phyloP scores from a whole-genome alignment of 352 stramenopile species.

The Paralagenidium karlingii region DNA sequence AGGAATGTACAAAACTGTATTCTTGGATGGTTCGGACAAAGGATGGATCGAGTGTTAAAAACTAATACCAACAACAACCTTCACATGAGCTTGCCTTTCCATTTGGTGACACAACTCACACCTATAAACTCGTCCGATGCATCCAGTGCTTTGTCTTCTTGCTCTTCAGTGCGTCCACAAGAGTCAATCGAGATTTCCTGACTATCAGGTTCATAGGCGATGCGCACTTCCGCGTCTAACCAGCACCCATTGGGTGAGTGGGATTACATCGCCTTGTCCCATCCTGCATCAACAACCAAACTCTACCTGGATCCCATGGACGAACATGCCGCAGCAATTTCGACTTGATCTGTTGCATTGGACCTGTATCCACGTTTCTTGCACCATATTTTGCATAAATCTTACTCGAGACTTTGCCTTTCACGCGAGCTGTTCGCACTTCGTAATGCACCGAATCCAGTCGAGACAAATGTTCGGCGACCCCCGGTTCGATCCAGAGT shows the following conservation, averaged over 20 bases:
- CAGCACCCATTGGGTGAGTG: not conserved
- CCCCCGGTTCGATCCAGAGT: constrained; percentile 45
- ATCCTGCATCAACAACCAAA: too few relatives aligned
- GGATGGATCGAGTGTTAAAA: too few relatives aligned
- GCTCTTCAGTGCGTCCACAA: constrained; percentile 10
- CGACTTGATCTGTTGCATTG: constrained; percentile 69
- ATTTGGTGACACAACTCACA: constrained; percentile 46
- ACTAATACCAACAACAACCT: too few relatives aligned
- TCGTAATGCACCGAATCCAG: constrained; percentile 67
- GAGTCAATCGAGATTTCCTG: constrained; percentile 51
- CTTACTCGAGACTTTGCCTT: constrained; percentile 35
- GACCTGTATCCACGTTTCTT: constrained; percentile 64
- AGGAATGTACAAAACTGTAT: too few relatives aligned
- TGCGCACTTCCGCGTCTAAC: constrained; percentile 46
- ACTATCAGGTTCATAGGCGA: constrained; percentile 22
- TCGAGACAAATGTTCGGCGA: constrained; percentile 55
- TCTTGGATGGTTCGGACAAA: too few relatives aligned
- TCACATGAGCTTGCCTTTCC: constrained; percentile 54
- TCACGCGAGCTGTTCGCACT: constrained; percentile 32
- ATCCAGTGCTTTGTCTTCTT: constrained; percentile 3
- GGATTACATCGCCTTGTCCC: not conserved
- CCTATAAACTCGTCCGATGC: constrained; percentile 13
- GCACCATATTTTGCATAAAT: constrained; percentile 80
- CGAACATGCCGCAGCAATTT: constrained; percentile 64
- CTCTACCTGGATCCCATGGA: constrained; percentile 50